Evolutionary conservation across 495 filamentous ascomycete genomes (phyloP).

Genomic region (Penicillium samsonianum): DNA sequence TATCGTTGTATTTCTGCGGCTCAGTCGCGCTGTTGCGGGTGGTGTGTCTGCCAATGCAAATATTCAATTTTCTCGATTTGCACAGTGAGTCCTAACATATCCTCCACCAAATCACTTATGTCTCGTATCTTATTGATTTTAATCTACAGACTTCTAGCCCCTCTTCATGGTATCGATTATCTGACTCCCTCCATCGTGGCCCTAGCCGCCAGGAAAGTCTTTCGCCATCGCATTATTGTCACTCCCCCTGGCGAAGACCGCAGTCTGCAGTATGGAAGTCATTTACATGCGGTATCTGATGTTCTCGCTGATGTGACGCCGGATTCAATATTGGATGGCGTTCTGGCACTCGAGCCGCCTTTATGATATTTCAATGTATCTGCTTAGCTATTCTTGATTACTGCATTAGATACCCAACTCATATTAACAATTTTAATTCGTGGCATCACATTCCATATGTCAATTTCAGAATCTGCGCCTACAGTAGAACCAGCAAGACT

Average conservation of each 20-base stretch:
- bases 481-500: neutral
- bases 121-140: neutral
- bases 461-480: neutral
- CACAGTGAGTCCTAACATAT: slow-evolving; percentile 48
- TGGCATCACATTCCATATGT: neutral
- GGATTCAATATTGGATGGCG: slow-evolving; percentile 83
- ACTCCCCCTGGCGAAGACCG: slow-evolving; percentile 69
- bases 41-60: slow-evolving; percentile 78
- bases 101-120: neutral
- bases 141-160: slow-evolving; percentile 58
- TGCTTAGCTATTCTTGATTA: neutral
- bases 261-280: slow-evolving; percentile 92
- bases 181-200: slow-evolving; percentile 81
- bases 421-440: neutral
- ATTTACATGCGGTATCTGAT: slow-evolving; percentile 63
- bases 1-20: slow-evolving; percentile 77
- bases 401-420: slow-evolving; percentile 9
- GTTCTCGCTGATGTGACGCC: slow-evolving; percentile 67
- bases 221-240: slow-evolving; percentile 77
- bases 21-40: slow-evolving; percentile 79
- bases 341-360: slow-evolving; percentile 72
- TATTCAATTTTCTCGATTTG: slow-evolving; percentile 67
- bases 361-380: slow-evolving; percentile 38
- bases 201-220: slow-evolving; percentile 86
- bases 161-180: slow-evolving; percentile 77